Evolutionary conservation across 1,284 basidiomycete species (phyloP), one percentile per base, ranked within the genome.

Genomic region (Cystobasidium sp.): DNA sequence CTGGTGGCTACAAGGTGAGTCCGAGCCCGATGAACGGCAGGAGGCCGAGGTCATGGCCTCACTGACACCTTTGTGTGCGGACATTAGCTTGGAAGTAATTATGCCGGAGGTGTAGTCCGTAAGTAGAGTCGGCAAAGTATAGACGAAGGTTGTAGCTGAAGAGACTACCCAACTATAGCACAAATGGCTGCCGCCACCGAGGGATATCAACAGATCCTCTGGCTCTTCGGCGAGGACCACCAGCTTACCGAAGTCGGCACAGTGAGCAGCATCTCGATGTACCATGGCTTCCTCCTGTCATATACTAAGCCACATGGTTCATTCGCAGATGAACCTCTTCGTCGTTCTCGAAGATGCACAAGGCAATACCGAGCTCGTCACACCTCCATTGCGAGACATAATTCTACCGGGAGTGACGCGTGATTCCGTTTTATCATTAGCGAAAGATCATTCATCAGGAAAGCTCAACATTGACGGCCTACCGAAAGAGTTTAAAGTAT

Each of bases 351-450:
- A 88, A 81, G 87, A 87, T 39, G 85, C 87, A 10, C 88, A 94
- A 78, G 93, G 92, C 51, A 84, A 89, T 89, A 77, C 79, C 86
- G 93, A 96, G 82, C 88, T 97, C 75, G 89, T 93, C 63, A 96
- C 94, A 0, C 94, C 96, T 10, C 93, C 95, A 5, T 86, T 98
- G 52, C 92, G 93, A 80, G 95, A 95, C 71, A 91, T 97, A 86
- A 94, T 99, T 80, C 89, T 99, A 16, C 95, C 96, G 12, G 96
- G 96, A 76, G 91, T 99, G 20, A 98, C 95, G 8, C 90, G 96
- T 76, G 94, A 97, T 83, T 94, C 92, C 20, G 90, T 97, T 56
- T 87, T 99, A 49, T 81, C 87, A 9, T 88, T 99, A 66, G 91
- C 93, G 0, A 88, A 89, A 53, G 88, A 87, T 20, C 96, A 98